Percentiles rank a stretch among this genome's conserved stretches.
Conservation (phyloP, 2,329 filamentous ascomycete species). For the Scedosporium aurantiacum region DNA sequence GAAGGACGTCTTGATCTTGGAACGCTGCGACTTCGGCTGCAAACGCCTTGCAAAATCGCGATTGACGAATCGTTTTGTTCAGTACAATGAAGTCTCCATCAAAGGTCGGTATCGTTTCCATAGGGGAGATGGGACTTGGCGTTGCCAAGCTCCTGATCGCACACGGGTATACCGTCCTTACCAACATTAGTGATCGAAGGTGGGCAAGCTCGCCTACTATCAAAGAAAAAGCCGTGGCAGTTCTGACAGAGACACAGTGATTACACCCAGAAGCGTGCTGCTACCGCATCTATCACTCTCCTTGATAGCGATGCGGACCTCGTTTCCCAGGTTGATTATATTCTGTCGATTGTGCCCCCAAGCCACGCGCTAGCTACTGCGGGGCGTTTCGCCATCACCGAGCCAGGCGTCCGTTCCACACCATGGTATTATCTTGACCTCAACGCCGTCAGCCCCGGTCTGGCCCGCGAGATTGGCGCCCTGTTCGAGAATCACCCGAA, state of each 20-base stretch:
- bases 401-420: background rate
- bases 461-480: background rate
- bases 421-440: background rate
- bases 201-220: background rate
- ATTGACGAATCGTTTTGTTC: background rate
- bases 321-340: background rate
- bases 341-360: background rate
- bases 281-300: background rate
- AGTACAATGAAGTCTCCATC: background rate
- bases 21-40: background rate
- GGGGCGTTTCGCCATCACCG: background rate
- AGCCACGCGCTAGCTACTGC: background rate
- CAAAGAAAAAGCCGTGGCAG: background rate
- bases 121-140: background rate
- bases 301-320: background rate
- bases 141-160: background rate
- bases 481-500: background rate
- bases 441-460: background rate
- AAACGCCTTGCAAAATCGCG: background rate
- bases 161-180: background rate
- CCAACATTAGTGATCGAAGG: background rate
- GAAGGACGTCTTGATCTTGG: background rate
- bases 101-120: background rate
- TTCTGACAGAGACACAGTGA: background rate
- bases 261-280: background rate